Conservation (phyloP, 129 eudicot species). For the sunflower (Helianthus annuus) region HanXRQr2.0-SUNRISE NC_035449.2:72346421-72346920, state of each 20-base stretch:
- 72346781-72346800: background rate
- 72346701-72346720: background rate
- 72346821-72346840: too few relatives aligned
- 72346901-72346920: too few relatives aligned
- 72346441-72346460: too few relatives aligned
- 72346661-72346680: constrained; percentile 9
- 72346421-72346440: too few relatives aligned
- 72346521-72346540: too few relatives aligned
- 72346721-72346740: background rate
- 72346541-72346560: constrained; percentile 16
- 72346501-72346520: too few relatives aligned
- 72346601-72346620: constrained; percentile 23
- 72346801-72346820: too few relatives aligned
- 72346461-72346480: too few relatives aligned
- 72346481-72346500: too few relatives aligned
- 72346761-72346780: constrained; percentile 15
- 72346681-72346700: constrained; percentile 4
- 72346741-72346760: background rate
- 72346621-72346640: constrained; percentile 18
- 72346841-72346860: too few relatives aligned
- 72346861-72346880: too few relatives aligned
- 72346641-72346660: constrained; percentile 16
- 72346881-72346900: too few relatives aligned
- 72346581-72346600: constrained; percentile 3
- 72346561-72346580: background rate